Conservation (phyloP, 176 grass and related monocot genomes). For the Triticum dicoccoides region DNA sequence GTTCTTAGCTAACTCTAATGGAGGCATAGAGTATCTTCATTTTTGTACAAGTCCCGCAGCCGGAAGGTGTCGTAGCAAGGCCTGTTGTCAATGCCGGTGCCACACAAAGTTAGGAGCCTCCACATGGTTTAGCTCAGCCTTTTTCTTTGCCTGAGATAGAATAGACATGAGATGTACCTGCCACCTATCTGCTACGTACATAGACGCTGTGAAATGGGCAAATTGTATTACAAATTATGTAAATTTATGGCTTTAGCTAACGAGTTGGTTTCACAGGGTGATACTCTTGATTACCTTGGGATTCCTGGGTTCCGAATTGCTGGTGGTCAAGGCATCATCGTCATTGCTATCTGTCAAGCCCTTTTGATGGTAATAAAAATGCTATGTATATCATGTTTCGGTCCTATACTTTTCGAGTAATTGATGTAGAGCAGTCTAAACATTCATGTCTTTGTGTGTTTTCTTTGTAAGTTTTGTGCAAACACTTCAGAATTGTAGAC, state of each 20-base stretch:
- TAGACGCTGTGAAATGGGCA: not conserved
- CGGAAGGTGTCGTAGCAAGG: not conserved
- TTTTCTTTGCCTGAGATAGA: not conserved
- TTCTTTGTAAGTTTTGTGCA: not conserved
- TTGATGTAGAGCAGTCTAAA: not conserved
- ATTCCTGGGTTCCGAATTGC: slow-evolving; percentile 88
- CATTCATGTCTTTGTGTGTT: not conserved
- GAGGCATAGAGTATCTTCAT: not conserved
- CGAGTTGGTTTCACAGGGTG: slow-evolving; percentile 53
- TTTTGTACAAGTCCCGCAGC: not conserved
- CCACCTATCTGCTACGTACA: not conserved
- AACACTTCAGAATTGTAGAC: not conserved
- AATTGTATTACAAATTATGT: not conserved
- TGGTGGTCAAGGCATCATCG: slow-evolving; percentile 83
- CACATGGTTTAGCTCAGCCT: not conserved
- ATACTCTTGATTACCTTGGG: slow-evolving; percentile 94
- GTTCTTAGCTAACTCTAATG: slow-evolving; percentile 5
- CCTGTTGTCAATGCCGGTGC: not conserved
- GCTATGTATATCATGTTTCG: not conserved
- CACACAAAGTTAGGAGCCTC: not conserved
- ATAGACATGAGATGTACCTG: not conserved
- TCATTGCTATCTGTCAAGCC: slow-evolving; percentile 87
- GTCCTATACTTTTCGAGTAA: not conserved
- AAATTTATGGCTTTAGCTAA: not conserved
- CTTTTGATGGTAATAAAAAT: slow-evolving; percentile 74